Base-by-base conservation (phyloP, 371 early-diverging fungal species). In the Capillidium heterosporum region DNA sequence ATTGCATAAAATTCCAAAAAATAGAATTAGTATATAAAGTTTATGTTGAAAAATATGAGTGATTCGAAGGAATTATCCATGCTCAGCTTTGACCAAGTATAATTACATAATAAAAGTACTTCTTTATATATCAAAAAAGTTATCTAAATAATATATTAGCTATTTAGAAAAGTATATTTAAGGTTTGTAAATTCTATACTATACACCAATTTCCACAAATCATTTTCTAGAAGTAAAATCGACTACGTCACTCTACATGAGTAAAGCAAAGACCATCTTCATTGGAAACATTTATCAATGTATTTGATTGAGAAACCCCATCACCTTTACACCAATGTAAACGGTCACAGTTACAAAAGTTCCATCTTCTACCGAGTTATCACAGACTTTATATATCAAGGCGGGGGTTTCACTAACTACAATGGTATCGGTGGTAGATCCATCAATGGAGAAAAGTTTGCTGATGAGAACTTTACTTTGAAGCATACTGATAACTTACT, bases 241-340 rank as follows among this genome's bases (percentile, higher is more conserved):
- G 78, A 89, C 66, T 97, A 98, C 81, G 97, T 98, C 74, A 73
- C 81, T 31, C 74, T 71, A 2, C 76, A 95, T 59, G 78, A 81
- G 51, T 84, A 83, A 35, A 83, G 87, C 43, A 84, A 85, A 19
- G 49, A 27, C 23, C 7, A 11, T 11, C 10, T 28, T 24, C 5
- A 27, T 49, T 10, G 17, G 7, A 39, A 39, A 10, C 17, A 7
- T 10, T 39, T 39, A 10, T 39, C 17, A 10, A 39, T 39, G 7
- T 39, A 10, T 39, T 39, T 39, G 17, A 10, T 39, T 39, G 17
- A 39, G n/a, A n/a, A n/a, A 10, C 19, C 7, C 21, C 15, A 46
- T 19, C 19, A n/a, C 5, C 21, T 46, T 49, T 28, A 27, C 23
- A 5, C 28, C 5, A 11, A 24, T 49, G 10, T 27, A 67, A 72